phyloP scores from a whole-genome alignment of 2,329 filamentous ascomycete species.

The Alternaria postmessia region DNA sequence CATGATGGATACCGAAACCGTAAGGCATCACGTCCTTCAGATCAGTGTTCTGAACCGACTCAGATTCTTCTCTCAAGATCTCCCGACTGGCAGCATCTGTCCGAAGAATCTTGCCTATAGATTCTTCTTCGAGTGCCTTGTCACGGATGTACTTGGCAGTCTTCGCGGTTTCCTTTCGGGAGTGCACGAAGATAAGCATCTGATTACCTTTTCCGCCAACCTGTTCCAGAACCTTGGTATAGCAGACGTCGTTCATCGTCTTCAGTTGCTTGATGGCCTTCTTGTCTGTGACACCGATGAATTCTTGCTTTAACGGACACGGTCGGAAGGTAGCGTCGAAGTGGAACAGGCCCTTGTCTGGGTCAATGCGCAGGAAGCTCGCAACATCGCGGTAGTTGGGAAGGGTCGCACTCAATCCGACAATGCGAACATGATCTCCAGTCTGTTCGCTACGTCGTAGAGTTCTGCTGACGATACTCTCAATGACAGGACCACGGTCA shows the following conservation, averaged over 20 bases:
- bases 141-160: conserved; percentile 96
- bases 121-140: conserved; percentile 96
- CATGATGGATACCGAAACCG: conserved; percentile 97
- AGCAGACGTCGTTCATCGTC: conserved; percentile 99
- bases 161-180: conserved; percentile 96
- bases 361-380: conserved; percentile 90
- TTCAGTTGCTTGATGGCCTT: conserved; percentile 99
- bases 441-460: conserved; percentile 94
- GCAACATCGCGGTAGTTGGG: conserved; percentile 97
- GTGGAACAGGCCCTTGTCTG: conserved; percentile 86
- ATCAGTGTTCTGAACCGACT: conserved; percentile 82
- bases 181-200: conserved; percentile 99
- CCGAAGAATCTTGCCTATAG: conserved; percentile 92
- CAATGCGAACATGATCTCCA: conserved; percentile 87
- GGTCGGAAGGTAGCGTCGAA: conserved; percentile 95
- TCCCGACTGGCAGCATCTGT: conserved; percentile 92
- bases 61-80: conserved; percentile 84
- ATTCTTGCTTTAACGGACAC: conserved; percentile 94
- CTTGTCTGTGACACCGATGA: conserved; percentile 95
- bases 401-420: conserved; percentile 92
- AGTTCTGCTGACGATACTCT: conserved; percentile 95
- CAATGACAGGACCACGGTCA: conserved; percentile 93
- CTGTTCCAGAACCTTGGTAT: conserved; percentile 96
- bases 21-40: conserved; percentile 95
- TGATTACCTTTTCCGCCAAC: conserved; percentile 93